Conservation (phyloP, 139 green algal species). For the Asterochloris sp. region DNA sequence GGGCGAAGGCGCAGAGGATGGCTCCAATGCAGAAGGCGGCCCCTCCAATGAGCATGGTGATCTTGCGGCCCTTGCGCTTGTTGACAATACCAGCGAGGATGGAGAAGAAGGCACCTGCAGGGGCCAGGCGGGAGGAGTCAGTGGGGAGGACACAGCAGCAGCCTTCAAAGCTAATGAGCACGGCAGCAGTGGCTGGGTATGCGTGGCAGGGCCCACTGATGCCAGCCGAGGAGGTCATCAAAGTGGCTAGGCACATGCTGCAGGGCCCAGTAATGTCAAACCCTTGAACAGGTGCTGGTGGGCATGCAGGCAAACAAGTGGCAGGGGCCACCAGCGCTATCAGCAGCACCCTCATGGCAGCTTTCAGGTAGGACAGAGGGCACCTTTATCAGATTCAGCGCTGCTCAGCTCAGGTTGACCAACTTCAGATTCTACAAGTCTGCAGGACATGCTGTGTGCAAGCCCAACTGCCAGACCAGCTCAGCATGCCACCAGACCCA, state of each 20-base stretch:
- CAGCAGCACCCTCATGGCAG: no score
- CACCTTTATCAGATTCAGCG: no score
- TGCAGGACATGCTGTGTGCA: no score
- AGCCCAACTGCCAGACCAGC: no score
- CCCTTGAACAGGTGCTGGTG: no score
- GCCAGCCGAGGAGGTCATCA: not conserved
- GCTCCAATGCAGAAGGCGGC: slow-evolving; percentile 11
- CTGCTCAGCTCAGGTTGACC: no score
- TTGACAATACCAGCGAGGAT: slow-evolving; percentile 1
- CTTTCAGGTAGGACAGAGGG: no score
- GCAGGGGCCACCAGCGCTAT: no score
- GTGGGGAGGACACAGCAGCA: not conserved
- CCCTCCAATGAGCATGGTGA: slow-evolving; percentile 18
- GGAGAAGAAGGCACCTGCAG: slow-evolving; percentile 10
- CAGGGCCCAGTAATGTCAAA: no score
- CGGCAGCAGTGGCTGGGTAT: not conserved
- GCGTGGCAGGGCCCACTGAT: not conserved
- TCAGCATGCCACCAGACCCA: no score
- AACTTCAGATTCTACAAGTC: no score
- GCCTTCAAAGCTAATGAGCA: not conserved
- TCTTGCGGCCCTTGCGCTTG: slow-evolving; percentile 1
- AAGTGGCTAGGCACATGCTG: not conserved
- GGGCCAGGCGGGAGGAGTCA: not conserved
- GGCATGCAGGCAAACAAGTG: no score
- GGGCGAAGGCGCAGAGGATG: slow-evolving; percentile 14